Base-by-base conservation (phyloP, 768 basidiomycete species). In the Termitomyces sp. region DNA sequence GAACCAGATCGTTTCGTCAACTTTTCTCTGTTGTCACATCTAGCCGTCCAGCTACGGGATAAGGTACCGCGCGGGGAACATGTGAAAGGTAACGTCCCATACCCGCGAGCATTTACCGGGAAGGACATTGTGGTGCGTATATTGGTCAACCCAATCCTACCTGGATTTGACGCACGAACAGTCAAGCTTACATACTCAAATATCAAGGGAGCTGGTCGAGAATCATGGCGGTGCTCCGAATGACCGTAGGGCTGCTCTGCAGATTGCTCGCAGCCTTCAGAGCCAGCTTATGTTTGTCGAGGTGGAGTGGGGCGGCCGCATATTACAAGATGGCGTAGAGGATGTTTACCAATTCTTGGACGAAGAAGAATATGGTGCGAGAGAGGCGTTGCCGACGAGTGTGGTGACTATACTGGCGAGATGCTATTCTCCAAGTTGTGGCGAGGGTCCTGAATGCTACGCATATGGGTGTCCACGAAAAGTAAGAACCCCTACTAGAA, bases 281-380 rank as follows among this genome's bases (percentile, higher is more conserved):
- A 86, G 83, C 56, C 90, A 93, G 69, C 79, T 98, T 8, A 98
- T 94, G 77, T 95, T 98, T 72, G 91, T 95, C 67, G 97, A 99
- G 66, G 94, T 98, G 3, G 95, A 98, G 67, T 96, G 95, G 92
- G 92, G 91, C 25, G 84, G 85, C 45, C 82, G 87, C 19, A 78
- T 87, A 2, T 73, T 98, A 52, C 84, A 89, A 58, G 94, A 96
- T 63, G 88, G 90, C 1, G 90, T 96, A 2, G 94, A 96, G 65
- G 93, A 96, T 62, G 94, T 97, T 2, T 98, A 90, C 70, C 91
- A 90, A 82, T 96, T 98, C 72, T 74, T 93, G 69, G 94, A 94
- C 57, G 94, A 97, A 57, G 79, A 81, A 44, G 87, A 88, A 54
- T 85, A 86, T 35, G 67, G 70, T 25, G 79, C 82, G 1, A 85